Percentiles rank a stretch among this genome's conserved stretches.
Conservation (phyloP, 1,284 basidiomycete genomes). For the Anthracocystis setariae region DNA sequence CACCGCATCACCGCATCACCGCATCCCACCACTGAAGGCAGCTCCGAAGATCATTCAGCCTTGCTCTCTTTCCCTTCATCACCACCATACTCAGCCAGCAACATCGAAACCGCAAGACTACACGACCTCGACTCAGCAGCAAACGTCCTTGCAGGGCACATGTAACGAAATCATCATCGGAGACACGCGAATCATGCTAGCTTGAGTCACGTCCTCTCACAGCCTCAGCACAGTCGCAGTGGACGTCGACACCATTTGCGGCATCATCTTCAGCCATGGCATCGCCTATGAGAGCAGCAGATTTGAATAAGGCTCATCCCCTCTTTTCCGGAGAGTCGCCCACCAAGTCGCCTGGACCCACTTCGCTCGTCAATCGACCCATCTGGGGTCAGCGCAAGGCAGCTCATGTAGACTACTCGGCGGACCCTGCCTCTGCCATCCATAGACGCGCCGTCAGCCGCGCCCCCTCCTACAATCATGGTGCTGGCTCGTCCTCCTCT, state of each 20-base stretch:
- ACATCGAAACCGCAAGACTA: too few relatives aligned
- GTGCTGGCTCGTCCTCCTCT: conserved; percentile 11
- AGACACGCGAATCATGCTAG: background rate
- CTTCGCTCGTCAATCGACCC: conserved; percentile 45
- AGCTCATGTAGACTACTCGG: conserved; percentile 29
- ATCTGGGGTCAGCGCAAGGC: conserved; percentile 50
- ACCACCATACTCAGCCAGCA: background rate
- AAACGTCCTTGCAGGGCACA: background rate
- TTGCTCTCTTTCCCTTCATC: background rate
- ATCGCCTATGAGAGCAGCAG: conserved; percentile 21
- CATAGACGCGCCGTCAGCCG: conserved; percentile 40
- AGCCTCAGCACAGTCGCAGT: background rate
- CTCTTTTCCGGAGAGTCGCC: conserved; percentile 43
- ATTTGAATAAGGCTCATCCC: conserved; percentile 31
- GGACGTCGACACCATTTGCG: background rate
- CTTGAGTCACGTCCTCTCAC: background rate
- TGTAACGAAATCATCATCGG: background rate
- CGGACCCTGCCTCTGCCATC: conserved; percentile 12
- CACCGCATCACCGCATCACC: conserved; percentile 5
- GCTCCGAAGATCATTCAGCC: background rate
- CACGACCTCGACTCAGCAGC: background rate
- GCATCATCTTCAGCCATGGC: conserved; percentile 7
- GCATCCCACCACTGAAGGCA: background rate
- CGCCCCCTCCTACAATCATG: conserved; percentile 19
- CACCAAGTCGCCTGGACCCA: conserved; percentile 37